Evolutionary conservation across 164 flowering plant species (phyloP).

Genomic region (Echeveria elegans): DNA sequence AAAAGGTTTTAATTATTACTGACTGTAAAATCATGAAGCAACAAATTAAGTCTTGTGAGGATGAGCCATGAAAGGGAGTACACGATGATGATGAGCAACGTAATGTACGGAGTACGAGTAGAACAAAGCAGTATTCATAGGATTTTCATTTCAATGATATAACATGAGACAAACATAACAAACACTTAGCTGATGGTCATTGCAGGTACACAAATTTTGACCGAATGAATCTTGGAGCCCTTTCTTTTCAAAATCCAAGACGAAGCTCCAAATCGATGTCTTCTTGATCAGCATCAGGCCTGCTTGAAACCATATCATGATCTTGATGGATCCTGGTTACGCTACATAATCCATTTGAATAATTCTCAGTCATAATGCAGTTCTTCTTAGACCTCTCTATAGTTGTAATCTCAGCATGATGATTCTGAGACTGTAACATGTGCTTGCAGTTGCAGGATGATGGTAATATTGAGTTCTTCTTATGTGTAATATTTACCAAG

Average conservation of each 20-base stretch:
- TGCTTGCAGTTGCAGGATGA: neutral
- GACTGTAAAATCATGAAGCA: neutral
- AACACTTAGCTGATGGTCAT: neutral
- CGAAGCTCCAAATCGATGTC: conserved; percentile 3
- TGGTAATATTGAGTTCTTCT: neutral
- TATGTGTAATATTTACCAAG: neutral
- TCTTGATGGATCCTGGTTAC: neutral
- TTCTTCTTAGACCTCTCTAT: neutral
- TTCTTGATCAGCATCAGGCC: neutral
- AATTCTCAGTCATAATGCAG: neutral
- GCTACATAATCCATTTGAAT: neutral
- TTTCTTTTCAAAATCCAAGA: neutral
- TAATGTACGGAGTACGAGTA: neutral
- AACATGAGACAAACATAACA: neutral
- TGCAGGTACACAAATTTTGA: neutral
- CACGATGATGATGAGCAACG: too few species aligned
- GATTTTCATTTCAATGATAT: too few species aligned
- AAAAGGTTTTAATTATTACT: too few species aligned
- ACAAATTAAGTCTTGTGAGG: neutral
- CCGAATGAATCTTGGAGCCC: neutral
- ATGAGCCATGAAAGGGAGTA: neutral
- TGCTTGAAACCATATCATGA: neutral
- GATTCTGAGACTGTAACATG: neutral
- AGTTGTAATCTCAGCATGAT: neutral
- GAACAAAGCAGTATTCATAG: neutral